Conservation (phyloP, 176 grass and related monocot genomes). For the Musa schizocarpa region DNA sequence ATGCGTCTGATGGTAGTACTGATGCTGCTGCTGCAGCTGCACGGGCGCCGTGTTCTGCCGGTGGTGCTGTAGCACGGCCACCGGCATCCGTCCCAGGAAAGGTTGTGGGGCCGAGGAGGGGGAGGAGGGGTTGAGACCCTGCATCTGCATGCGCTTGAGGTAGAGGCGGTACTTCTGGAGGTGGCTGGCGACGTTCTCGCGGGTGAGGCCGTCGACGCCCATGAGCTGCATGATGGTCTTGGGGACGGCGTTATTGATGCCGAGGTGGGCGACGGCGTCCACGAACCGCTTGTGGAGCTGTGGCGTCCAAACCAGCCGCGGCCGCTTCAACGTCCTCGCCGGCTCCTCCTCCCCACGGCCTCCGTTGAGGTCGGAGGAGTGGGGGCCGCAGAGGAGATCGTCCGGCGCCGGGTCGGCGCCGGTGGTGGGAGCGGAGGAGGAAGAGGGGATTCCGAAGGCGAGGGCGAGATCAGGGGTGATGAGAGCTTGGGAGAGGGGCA, state of each 20-base stretch:
- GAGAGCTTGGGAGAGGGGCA: conserved; percentile 5
- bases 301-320: conserved; percentile 22
- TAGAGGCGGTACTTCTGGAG: conserved; percentile 22
- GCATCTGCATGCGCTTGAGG: conserved; percentile 21
- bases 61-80: conserved; percentile 4
- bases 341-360: not conserved
- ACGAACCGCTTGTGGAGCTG: conserved; percentile 25
- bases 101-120: not conserved
- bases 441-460: conserved; percentile 13
- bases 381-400: not conserved
- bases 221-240: conserved; percentile 30
- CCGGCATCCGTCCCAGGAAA: not conserved
- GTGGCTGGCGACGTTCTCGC: conserved; percentile 24
- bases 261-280: conserved; percentile 16
- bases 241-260: conserved; percentile 20
- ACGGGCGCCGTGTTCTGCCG: not conserved
- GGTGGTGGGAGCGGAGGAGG: not conserved
- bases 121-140: not conserved
- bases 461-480: conserved; percentile 15
- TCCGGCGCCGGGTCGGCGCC: not conserved
- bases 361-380: conserved; percentile 5
- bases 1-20: not conserved
- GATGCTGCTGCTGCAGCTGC: not conserved
- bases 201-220: conserved; percentile 23
- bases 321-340: conserved; percentile 16